Base-by-base conservation (phyloP, 495 filamentous ascomycete species). In the Cercophora scortea region DNA sequence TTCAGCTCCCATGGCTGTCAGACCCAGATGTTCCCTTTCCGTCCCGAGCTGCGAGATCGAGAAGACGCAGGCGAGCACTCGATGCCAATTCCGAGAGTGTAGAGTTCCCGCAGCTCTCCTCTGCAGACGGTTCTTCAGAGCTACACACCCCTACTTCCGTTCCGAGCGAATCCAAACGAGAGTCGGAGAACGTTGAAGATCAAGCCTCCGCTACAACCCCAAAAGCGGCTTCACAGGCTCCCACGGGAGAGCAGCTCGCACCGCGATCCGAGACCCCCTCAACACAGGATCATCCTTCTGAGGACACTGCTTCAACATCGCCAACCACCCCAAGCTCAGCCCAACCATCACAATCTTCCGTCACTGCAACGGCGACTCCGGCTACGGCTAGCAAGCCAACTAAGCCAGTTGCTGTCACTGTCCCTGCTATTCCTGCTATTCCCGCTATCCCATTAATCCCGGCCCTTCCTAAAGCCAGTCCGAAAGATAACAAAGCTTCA, bases 1-100 rank as follows among this genome's bases (percentile, higher is more conserved):
- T 54, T 19, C 58, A 88, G 82, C 71, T 96, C 3, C 90, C 90
- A 10, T 95, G 90, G 90, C 73, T 84, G n/a, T 95, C 90, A 25
- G 74, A 77, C 34, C 81, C 84, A 3, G 82, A 86, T 18, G 57
- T 67, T 13, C 64, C 79, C 4, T 95, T 93, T 62, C 89, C 90
- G 25, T 63, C 65, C 1, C 71, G 71, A 53, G 56, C 65, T 6
- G 44, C 67, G 32, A 71, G 57, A 59, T 59, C 64, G 41, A 66
- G 55, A 49, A 66, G 59, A 57, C 65, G 64, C 56, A 67, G 62
- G 55, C 66, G 64, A 47, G 60, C 63, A 40, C 47, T 65, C 19
- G 59, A 47, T 34, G 63, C 63, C 42, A 60, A 71, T 51, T 55
- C 55, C 4, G 61, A 61, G 38, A 32, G 54, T 2, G 56, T 72